These are phyloP conservation scores for Cocos nucifera DNA, from an alignment of 176 grass and related monocot species.

Conservation along the genomic window DNA sequence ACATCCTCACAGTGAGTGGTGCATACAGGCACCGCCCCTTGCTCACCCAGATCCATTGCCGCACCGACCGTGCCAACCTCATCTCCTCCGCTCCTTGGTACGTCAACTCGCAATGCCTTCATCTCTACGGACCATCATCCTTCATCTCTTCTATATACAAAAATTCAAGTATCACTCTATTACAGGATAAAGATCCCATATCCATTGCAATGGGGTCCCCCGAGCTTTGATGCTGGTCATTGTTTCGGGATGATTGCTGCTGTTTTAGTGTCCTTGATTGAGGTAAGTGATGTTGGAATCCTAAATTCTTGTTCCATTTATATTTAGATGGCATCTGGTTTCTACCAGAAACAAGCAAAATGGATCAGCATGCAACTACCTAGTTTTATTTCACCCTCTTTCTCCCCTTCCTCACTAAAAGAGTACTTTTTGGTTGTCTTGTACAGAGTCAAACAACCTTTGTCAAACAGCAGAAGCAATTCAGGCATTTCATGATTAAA, in stretches of 20 bases:
- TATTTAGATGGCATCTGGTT: too few relatives aligned
- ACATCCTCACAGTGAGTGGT: conserved; percentile 76
- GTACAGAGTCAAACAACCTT: too few relatives aligned
- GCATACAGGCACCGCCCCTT: conserved; percentile 63
- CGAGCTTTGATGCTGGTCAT: conserved; percentile 85
- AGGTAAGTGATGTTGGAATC: conserved; percentile 30
- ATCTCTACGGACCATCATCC: conserved; percentile 35
- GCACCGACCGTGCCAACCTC: conserved; percentile 69
- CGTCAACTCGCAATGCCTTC: conserved; percentile 16
- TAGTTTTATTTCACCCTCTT: too few relatives aligned
- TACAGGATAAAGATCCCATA: conserved; percentile 93
- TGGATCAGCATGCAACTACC: too few relatives aligned
- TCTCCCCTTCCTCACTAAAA: too few relatives aligned
- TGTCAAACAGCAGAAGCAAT: too few relatives aligned
- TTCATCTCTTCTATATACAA: neutral
- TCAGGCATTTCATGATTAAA: too few relatives aligned
- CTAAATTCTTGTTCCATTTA: too few relatives aligned
- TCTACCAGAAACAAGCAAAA: too few relatives aligned
- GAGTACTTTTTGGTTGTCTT: too few relatives aligned
- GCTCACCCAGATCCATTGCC: conserved; percentile 69
- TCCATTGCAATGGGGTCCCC: conserved; percentile 92
- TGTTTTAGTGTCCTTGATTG: conserved; percentile 83
- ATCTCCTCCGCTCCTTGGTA: conserved; percentile 86
- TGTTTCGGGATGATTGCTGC: conserved; percentile 97
- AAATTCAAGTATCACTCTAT: neutral